Evolutionary conservation across 495 filamentous ascomycete genomes (phyloP).

Genomic region (Hypoxylon perforatum): DNA sequence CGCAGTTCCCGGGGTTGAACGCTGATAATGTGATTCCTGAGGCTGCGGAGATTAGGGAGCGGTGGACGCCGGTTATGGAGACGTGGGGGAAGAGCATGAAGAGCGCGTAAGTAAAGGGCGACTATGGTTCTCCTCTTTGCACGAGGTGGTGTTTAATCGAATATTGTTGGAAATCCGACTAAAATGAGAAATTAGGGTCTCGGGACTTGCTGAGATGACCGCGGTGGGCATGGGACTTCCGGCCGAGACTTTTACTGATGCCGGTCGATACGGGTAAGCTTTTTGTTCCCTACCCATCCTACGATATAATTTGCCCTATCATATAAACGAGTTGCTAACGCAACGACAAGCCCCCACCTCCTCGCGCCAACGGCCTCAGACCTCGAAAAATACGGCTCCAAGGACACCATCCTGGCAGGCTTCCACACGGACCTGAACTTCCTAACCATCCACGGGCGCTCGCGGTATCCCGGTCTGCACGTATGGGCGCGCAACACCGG

Average conservation of each 20-base stretch:
- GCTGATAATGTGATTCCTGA: conserved; percentile 57
- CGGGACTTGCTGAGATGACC: conserved; percentile 60
- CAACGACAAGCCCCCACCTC: conserved; percentile 55
- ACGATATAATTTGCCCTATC: not conserved
- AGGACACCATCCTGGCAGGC: conserved; percentile 63
- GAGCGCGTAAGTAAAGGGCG: conserved; percentile 55
- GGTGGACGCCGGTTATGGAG: conserved; percentile 59
- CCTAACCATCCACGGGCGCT: conserved; percentile 66
- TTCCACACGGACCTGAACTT: conserved; percentile 67
- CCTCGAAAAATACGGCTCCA: conserved; percentile 56
- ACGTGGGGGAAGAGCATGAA: conserved; percentile 64
- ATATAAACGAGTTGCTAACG: not conserved
- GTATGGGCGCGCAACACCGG: conserved; percentile 66
- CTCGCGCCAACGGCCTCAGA: conserved; percentile 63
- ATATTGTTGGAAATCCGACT: not conserved
- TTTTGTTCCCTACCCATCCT: not conserved
- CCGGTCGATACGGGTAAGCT: conserved; percentile 60
- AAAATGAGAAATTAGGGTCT: conserved; percentile 48
- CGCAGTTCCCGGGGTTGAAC: conserved; percentile 58
- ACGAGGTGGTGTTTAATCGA: not conserved
- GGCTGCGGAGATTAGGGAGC: conserved; percentile 51
- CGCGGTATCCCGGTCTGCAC: conserved; percentile 63
- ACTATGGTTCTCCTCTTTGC: not conserved
- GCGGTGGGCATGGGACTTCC: conserved; percentile 60
- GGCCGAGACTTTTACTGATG: conserved; percentile 55